Percentiles rank a stretch among this genome's conserved stretches.
These are phyloP conservation scores for Avena eriantha DNA, from an alignment of 176 grass and related monocot genomes.

Conservation along the genomic window DNA sequence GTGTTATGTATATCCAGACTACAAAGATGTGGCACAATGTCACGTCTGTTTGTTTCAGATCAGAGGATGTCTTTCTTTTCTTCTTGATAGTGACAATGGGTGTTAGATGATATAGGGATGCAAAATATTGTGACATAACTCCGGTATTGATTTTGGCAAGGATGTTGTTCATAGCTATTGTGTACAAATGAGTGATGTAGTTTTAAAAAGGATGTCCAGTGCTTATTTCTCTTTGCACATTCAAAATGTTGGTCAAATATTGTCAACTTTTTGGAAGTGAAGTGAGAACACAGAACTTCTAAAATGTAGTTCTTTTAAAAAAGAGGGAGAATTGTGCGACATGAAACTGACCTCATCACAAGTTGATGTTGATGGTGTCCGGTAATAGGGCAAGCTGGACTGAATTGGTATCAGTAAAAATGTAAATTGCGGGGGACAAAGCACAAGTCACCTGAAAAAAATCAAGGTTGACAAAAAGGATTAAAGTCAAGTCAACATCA, in stretches of 20 bases:
- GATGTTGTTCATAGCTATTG: constrained; percentile 41
- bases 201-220: background rate
- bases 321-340: background rate
- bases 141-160: constrained; percentile 38
- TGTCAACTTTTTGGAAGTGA: too few species aligned
- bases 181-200: constrained; percentile 27
- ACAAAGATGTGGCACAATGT: constrained; percentile 54
- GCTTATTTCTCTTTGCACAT: background rate
- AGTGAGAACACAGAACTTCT: too few species aligned
- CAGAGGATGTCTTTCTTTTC: constrained; percentile 34
- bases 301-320: background rate
- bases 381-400: background rate
- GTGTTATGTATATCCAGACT: constrained; percentile 9
- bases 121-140: constrained; percentile 47
- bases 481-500: constrained; percentile 7
- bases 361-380: background rate
- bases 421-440: background rate
- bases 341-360: background rate
- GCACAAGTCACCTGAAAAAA: background rate
- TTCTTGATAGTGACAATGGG: constrained; percentile 42
- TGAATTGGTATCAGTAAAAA: background rate
- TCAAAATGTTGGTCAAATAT: background rate
- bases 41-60: constrained; percentile 38
- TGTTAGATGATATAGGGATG: constrained; percentile 34
- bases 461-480: background rate